Evolutionary conservation across 208 protist genomes (phyloP), one percentile per base, ranked within the genome.

Genomic region (Acanthamoeba rhysodes): DNA sequence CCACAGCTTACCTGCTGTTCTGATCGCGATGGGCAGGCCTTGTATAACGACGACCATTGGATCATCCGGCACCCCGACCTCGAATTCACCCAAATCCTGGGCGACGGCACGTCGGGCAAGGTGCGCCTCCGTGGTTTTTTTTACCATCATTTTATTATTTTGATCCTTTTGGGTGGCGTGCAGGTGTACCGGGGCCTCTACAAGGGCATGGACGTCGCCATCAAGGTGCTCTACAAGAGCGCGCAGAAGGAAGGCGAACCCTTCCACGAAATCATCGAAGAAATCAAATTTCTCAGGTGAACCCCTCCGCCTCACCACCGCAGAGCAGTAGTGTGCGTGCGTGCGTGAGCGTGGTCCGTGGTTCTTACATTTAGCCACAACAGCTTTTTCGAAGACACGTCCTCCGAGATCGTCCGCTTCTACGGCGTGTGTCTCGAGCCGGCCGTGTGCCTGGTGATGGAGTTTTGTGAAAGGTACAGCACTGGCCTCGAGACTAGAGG

Each of bases 231-330:
- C 50, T 95, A 94, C 68, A 45, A 85, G 32, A 68, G 29, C 50
- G 24, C 20, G 4, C 37, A 94, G n/a, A 41, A 90, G 45, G 91
- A 34, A 37, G 22, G 37, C 3, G 93, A 88, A 9, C 57, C 62
- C 53, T 41, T 97, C n/a, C 87, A 97, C 32, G 96, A 97, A 66
- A 91, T 97, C 48, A 96, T 96, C 32, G 95, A 97, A 24, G 96
- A 97, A 90, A 96, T 96, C 72, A 93, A 96, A 90, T 94, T 97
- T 62, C 92, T 97, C 74, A 96, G 96, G 94, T 97, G 27, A 37
- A 29, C 59, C 45, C n/a, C 29, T 94, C 55, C 34, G 18, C 91
- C n/a, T 68, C 48, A 24, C 55, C 24, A 8, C 41, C 10, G n/a
- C 27, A n/a, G 20, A 55, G 22, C 12, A 7, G n/a, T 20, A 3